A percentile compares a stretch with the other conserved stretches of the same genome.
Conservation (phyloP, 306 rosid species). For the Hylodesmum podocarpum region DNA sequence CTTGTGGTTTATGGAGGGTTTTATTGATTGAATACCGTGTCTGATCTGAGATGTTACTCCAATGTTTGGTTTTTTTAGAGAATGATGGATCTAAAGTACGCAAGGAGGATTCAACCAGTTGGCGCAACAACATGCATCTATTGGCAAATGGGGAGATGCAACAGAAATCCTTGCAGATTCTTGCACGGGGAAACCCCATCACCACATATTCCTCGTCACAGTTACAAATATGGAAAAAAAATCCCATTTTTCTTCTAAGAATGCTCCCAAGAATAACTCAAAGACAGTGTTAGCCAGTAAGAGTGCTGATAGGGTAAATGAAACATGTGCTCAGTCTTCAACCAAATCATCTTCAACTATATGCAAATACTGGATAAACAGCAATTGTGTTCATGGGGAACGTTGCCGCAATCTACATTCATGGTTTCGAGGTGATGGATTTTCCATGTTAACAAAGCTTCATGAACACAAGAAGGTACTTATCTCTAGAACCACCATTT, state of each 20-base stretch:
- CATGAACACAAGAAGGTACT: slow-evolving; percentile 52
- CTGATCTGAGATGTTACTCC: too few relatives aligned
- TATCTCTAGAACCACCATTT: background rate
- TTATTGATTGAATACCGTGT: too few relatives aligned
- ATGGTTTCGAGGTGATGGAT: slow-evolving; percentile 40
- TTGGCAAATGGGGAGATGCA: slow-evolving; percentile 28
- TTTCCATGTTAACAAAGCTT: slow-evolving; percentile 43
- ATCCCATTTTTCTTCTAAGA: too few relatives aligned
- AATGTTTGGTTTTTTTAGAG: too few relatives aligned
- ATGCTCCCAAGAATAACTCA: too few relatives aligned
- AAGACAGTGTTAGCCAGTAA: too few relatives aligned
- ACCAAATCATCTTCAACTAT: background rate
- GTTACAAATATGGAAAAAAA: too few relatives aligned
- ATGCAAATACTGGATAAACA: slow-evolving; percentile 39
- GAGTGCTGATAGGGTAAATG: too few relatives aligned
- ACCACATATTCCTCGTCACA: background rate
- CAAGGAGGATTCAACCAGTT: too few relatives aligned
- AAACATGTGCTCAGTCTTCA: background rate
- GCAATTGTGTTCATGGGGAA: slow-evolving; percentile 39
- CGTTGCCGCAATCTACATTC: slow-evolving; percentile 38
- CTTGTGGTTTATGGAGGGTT: background rate
- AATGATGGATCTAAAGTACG: too few relatives aligned
- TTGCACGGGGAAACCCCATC: slow-evolving; percentile 4
- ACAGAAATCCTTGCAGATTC: slow-evolving; percentile 25
- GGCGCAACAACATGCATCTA: too few relatives aligned